Percentiles rank a stretch among this genome's conserved stretches.
phyloP scores from a whole-genome alignment of 805 yeast genomes.

The Phaffomyces thermotolerans region DNA sequence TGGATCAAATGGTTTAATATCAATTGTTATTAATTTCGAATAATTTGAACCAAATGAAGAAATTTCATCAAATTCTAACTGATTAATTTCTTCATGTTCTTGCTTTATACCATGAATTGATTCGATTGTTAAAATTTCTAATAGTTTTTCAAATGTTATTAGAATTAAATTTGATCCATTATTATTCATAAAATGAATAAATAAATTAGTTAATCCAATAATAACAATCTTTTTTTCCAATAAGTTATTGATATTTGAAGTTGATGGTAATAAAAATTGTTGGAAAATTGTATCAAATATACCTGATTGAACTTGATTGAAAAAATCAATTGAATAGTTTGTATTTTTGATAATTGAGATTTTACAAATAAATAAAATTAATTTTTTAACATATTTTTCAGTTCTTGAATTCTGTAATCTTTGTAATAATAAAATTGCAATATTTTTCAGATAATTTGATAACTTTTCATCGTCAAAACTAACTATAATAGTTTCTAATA shows the following conservation, averaged over 20 bases:
- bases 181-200: conserved; percentile 31
- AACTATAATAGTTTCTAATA: conserved; percentile 62
- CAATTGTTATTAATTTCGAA: conserved; percentile 63
- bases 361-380: conserved; percentile 55
- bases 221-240: conserved; percentile 48
- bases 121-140: conserved; percentile 31
- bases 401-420: conserved; percentile 77
- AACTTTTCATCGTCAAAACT: conserved; percentile 45
- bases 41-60: conserved; percentile 82
- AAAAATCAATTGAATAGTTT: conserved; percentile 51
- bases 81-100: conserved; percentile 32
- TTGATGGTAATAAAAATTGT: conserved; percentile 33
- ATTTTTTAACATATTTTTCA: conserved; percentile 68
- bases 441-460: conserved; percentile 53
- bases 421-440: conserved; percentile 70
- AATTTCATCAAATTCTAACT: conserved; percentile 57
- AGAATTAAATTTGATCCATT: conserved; percentile 36
- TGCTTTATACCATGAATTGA: conserved; percentile 28
- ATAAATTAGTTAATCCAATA: conserved; percentile 42
- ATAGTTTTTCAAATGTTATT: conserved; percentile 36
- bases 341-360: conserved; percentile 39
- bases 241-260: conserved; percentile 40
- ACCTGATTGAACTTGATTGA: conserved; percentile 66
- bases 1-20: conserved; percentile 64
- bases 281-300: conserved; percentile 43